Conservation (phyloP, 2,329 filamentous ascomycete species). For the Colletotrichum ledebouriae region DNA sequence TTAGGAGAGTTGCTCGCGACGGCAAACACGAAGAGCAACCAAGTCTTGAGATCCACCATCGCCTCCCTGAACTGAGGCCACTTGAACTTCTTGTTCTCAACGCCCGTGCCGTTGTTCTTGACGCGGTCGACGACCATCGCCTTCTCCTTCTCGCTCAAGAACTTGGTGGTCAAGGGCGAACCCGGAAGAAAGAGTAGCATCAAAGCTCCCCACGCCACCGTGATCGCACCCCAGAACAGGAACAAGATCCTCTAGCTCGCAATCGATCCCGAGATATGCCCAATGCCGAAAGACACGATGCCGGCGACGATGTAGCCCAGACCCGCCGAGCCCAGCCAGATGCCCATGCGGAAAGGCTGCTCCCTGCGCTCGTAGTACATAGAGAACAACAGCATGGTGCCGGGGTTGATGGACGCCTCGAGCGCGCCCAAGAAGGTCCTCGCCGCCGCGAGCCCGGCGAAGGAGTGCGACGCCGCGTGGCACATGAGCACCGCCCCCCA, state of each 20-base stretch:
- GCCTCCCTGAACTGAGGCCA: conserved; percentile 72
- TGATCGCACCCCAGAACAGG: conserved; percentile 72
- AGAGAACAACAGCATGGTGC: conserved; percentile 60
- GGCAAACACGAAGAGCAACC: conserved; percentile 71
- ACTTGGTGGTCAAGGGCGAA: conserved; percentile 67
- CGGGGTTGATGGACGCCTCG: conserved; percentile 53
- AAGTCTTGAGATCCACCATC: conserved; percentile 63
- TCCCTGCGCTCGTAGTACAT: conserved; percentile 65
- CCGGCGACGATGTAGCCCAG: conserved; percentile 69
- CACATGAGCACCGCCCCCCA: conserved; percentile 59
- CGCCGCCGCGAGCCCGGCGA: conserved; percentile 41
- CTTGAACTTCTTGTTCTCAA: conserved; percentile 79
- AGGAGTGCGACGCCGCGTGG: conserved; percentile 43
- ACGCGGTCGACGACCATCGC: conserved; percentile 78
- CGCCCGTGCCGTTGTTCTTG: conserved; percentile 80
- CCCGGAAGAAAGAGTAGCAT: conserved; percentile 70
- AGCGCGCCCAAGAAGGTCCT: conserved; percentile 44
- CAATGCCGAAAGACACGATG: conserved; percentile 68
- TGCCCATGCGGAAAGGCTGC: conserved; percentile 72
- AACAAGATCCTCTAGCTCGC: conserved; percentile 65
- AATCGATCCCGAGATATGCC: conserved; percentile 58
- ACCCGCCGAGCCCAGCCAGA: conserved; percentile 75
- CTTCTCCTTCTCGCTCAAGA: conserved; percentile 74
- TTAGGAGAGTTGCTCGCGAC: conserved; percentile 75
- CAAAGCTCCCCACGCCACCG: conserved; percentile 68